Conservation (phyloP, 2,329 filamentous ascomycete genomes). For the Dactylellina haptotyla region DNA sequence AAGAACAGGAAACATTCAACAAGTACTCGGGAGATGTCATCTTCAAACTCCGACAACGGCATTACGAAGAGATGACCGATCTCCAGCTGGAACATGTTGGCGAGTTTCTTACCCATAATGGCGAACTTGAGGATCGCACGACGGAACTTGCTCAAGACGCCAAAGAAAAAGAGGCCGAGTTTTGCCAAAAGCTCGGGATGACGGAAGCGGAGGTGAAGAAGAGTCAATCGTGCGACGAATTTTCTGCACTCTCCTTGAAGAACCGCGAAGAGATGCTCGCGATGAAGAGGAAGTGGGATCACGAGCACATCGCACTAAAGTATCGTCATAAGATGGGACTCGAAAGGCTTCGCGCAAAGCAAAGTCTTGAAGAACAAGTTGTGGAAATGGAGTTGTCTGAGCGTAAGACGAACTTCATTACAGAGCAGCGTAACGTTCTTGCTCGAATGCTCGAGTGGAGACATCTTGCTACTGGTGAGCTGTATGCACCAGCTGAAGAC, state of each 20-base stretch:
- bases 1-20: conserved; percentile 37
- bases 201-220: conserved; percentile 19
- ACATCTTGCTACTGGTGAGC: conserved; percentile 24
- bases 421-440: conserved; percentile 47
- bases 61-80: conserved; percentile 52
- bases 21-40: conserved; percentile 21
- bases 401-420: conserved; percentile 30
- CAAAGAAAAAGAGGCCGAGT: conserved; percentile 18
- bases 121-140: conserved; percentile 44
- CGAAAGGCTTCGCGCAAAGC: conserved; percentile 26
- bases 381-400: conserved; percentile 36
- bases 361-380: conserved; percentile 31
- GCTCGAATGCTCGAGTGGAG: conserved; percentile 46
- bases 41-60: conserved; percentile 44
- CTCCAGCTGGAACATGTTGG: conserved; percentile 48
- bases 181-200: conserved; percentile 39
- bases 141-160: conserved; percentile 31
- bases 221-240: conserved; percentile 7
- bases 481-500: conserved; percentile 13
- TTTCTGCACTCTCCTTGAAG: conserved; percentile 15
- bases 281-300: conserved; percentile 47
- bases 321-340: conserved; percentile 18
- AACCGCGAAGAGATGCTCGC: conserved; percentile 35
- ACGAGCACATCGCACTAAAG: conserved; percentile 24
- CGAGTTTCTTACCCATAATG: conserved; percentile 42